phyloP scores from a whole-genome alignment of 202 grass and related monocot species.

The Brachypodium distachyon region DNA sequence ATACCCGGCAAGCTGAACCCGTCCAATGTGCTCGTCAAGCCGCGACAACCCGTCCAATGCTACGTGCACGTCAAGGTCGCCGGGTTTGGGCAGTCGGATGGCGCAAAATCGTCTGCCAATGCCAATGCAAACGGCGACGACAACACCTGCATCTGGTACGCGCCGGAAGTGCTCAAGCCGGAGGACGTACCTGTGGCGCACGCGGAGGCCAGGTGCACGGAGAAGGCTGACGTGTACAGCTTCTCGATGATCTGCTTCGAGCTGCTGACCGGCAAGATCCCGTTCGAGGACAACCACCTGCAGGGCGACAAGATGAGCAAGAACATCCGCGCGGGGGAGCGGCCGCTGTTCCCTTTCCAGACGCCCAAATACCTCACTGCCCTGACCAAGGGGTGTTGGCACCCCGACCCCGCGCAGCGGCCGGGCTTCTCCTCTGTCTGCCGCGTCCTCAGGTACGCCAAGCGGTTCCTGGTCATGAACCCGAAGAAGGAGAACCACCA shows the following conservation, averaged over 20 bases:
- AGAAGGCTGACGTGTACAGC: constrained; percentile 91
- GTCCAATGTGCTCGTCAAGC: constrained; percentile 66
- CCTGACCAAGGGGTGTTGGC: constrained; percentile 83
- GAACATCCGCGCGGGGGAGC: constrained; percentile 72
- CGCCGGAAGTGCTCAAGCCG: constrained; percentile 58
- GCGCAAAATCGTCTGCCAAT: neutral
- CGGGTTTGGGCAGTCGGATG: constrained; percentile 24
- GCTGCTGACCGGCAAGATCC: constrained; percentile 84
- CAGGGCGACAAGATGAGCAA: constrained; percentile 85
- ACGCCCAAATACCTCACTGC: constrained; percentile 68
- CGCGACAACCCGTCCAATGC: constrained; percentile 39
- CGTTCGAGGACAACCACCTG: constrained; percentile 90
- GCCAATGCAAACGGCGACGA: neutral
- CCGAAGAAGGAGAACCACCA: constrained; percentile 34
- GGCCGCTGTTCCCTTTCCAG: constrained; percentile 78
- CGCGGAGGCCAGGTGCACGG: constrained; percentile 18
- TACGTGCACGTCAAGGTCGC: constrained; percentile 74
- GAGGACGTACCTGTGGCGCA: neutral
- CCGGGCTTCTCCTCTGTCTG: constrained; percentile 66
- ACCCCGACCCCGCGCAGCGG: constrained; percentile 63
- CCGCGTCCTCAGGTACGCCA: constrained; percentile 65
- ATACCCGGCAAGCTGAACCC: constrained; percentile 70
- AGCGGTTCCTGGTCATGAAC: constrained; percentile 72
- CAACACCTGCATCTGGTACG: constrained; percentile 70
- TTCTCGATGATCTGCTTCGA: constrained; percentile 90